Percentiles rank a stretch among this genome's conserved stretches.
These are phyloP conservation scores for Withania somnifera DNA, from an alignment of 305 asterid genomes.

Conservation along the genomic window DNA sequence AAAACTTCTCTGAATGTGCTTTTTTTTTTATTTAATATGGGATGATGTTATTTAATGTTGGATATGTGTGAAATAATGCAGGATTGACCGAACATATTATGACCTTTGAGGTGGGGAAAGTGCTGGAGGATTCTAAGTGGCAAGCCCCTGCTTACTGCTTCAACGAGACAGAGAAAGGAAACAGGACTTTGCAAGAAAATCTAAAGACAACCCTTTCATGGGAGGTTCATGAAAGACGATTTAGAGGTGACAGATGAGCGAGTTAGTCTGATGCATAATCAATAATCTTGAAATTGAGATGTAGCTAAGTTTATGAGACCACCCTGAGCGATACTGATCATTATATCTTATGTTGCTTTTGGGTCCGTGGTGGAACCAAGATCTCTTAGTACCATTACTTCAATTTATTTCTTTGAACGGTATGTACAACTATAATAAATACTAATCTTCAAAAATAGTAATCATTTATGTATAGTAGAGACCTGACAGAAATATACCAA, in stretches of 20 bases:
- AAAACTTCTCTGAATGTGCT: background rate
- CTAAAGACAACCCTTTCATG: background rate
- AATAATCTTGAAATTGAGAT: background rate
- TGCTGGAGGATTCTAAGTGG: slow-evolving; percentile 2
- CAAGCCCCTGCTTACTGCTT: slow-evolving; percentile 9
- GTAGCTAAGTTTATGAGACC: background rate
- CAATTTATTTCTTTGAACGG: background rate
- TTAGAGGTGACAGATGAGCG: background rate
- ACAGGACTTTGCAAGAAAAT: background rate
- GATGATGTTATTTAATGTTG: background rate
- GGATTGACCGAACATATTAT: slow-evolving; percentile 2
- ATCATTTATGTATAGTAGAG: background rate
- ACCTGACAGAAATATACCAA: background rate
- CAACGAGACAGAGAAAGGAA: background rate
- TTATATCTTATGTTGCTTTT: background rate
- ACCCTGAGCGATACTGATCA: background rate
- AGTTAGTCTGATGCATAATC: background rate
- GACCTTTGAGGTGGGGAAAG: slow-evolving; percentile 6
- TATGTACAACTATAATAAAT: background rate
- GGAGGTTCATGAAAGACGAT: background rate
- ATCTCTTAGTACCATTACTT: background rate
- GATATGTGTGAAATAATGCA: background rate
- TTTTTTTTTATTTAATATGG: background rate
- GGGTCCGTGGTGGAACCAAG: background rate
- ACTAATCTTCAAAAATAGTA: background rate